Conservation (phyloP, 345 rosid species). For the thale cress (Arabidopsis thaliana) region DNA sequence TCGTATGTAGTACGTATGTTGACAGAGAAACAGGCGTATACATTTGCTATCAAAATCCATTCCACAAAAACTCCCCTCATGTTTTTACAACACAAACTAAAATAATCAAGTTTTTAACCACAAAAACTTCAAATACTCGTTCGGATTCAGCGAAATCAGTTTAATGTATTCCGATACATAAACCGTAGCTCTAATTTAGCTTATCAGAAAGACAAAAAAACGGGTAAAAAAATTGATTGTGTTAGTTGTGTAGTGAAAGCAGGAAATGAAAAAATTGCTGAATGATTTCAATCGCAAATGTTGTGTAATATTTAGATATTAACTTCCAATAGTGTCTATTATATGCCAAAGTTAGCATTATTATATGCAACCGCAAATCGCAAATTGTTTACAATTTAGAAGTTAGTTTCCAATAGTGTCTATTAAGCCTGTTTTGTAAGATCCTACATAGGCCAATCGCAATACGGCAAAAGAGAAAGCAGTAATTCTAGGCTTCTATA, state of each 20-base stretch:
- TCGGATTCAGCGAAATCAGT: background rate
- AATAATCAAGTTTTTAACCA: background rate
- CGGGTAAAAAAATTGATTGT: background rate
- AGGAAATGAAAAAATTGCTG: no score
- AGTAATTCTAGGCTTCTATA: no score
- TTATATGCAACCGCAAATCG: no score
- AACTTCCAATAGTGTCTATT: no score
- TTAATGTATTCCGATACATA: background rate
- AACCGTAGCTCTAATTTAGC: background rate
- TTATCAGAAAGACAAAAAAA: background rate
- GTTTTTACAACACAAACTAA: background rate
- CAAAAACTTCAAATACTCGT: background rate
- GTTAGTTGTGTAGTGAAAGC: background rate
- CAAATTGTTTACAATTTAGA: no score
- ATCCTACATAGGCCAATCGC: background rate
- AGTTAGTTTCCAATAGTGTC: no score
- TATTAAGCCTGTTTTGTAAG: background rate
- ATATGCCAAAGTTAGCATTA: no score
- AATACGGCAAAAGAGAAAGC: no score
- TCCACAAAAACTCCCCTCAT: background rate
- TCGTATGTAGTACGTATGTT: background rate
- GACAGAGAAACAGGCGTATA: background rate
- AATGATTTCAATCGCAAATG: no score
- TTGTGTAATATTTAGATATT: no score
- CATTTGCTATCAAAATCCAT: constrained; percentile 10